Base-by-base conservation (phyloP, 768 basidiomycete genomes). In the Russula lepida region DNA sequence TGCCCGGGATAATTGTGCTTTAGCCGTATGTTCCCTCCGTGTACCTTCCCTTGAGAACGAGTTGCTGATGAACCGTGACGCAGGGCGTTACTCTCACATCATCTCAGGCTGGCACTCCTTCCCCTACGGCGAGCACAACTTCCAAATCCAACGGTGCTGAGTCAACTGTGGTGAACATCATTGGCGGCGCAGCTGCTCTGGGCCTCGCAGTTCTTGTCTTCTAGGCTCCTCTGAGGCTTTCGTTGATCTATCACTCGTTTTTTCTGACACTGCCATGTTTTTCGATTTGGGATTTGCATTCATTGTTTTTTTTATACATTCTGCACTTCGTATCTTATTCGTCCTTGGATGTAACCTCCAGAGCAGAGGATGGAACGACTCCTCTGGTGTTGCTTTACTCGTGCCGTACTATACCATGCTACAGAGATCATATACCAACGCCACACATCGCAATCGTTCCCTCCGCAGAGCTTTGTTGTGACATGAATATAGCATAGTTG, bases 1-100 rank as follows among this genome's bases (percentile, higher is more conserved):
- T 56, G 78, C 84, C 6, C 70, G 76, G 51, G 50, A 64, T 2
- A 65, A 81, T 46, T 86, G 85, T 62, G 68, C 68, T 0, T 71
- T 75, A 47, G 82, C 79, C 44, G 84, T 85, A 73, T n/a, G 61
- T 59, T 25, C 15, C 25, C 13, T 30, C 27, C 13, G 32, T 43
- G 35, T 35, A 19, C 21, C 13, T 21, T 12, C 9, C 6, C 11
- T 30, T 28, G n/a, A 19, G 1, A 17, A 56, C 2, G 4, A 30
- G 6, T 32, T 27, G 11, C n/a, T 56, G 39, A 41, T 39, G 28
- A 19, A 35, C 19, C 28, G 13, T 35, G 19, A 25, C 17, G 17
- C 43, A 68, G 67, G 67, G 65, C 4, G 63, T 68, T 11, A 61
- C 63, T 11, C 52, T 66, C 21, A 33, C 65, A 9, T 48, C 63